Percentiles rank a stretch among this genome's conserved stretches.
Conservation (phyloP, 2,329 filamentous ascomycete species). For the Hypoxylon sp. region DNA sequence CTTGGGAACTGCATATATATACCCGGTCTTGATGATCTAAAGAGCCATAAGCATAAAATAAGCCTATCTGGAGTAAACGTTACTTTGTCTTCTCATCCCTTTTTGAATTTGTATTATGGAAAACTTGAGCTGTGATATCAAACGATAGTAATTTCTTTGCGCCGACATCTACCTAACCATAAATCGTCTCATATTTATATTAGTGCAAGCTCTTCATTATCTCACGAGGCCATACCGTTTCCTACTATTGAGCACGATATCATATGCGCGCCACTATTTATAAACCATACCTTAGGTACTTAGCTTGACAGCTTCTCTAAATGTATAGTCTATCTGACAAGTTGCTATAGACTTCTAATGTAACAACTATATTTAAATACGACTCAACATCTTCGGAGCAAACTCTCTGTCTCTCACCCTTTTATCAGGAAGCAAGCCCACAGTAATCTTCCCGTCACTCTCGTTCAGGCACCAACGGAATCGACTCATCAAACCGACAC, state of each 20-base stretch:
- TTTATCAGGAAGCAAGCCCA: background rate
- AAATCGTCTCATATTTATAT: too few relatives aligned
- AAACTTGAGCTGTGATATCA: too few relatives aligned
- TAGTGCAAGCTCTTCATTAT: too few relatives aligned
- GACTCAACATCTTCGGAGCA: background rate
- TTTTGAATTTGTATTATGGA: background rate
- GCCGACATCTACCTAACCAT: too few relatives aligned
- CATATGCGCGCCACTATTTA: too few relatives aligned
- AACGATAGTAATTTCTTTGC: background rate
- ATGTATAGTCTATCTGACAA: too few relatives aligned
- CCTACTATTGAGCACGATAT: too few relatives aligned
- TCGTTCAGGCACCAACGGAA: background rate
- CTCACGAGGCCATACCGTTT: too few relatives aligned
- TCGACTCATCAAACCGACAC: constrained; percentile 45
- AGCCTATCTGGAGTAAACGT: background rate
- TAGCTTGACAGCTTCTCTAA: too few relatives aligned
- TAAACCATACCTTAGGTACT: too few relatives aligned
- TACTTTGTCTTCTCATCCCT: background rate
- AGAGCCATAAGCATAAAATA: background rate
- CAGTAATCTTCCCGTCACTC: background rate
- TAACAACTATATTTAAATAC: too few relatives aligned
- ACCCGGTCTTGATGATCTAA: background rate
- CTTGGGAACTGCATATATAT: constrained; percentile 1
- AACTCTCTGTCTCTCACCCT: too few relatives aligned
- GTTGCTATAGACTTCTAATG: background rate